Evolutionary conservation across 495 filamentous ascomycete species (phyloP).

Genomic region (Extremus antarcticus): DNA sequence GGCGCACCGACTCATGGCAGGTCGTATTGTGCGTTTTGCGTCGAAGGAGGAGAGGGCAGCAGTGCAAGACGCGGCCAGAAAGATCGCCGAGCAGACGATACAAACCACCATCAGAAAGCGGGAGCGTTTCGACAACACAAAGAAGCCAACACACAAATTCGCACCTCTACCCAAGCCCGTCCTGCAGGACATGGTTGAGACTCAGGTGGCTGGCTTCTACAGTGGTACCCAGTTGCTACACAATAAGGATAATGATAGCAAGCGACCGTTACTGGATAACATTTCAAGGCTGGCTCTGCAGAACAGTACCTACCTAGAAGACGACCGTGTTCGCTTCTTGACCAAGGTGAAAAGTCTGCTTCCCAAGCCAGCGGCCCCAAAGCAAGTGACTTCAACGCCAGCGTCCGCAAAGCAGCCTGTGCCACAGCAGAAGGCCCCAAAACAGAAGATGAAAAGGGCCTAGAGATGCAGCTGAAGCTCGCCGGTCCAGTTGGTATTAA

Average conservation of each 20-base stretch:
- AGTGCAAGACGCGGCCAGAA: background rate
- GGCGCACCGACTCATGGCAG: conserved; percentile 2
- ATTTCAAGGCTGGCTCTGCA: conserved; percentile 9
- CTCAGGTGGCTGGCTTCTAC: conserved; percentile 14
- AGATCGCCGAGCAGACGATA: background rate
- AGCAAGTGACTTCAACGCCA: no score
- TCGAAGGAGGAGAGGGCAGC: conserved; percentile 10
- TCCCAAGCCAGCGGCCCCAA: background rate
- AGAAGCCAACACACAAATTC: conserved; percentile 2
- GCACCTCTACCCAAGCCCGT: conserved; percentile 5
- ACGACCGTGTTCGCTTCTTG: conserved; percentile 11
- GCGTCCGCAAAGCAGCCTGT: no score
- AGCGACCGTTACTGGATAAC: conserved; percentile 14
- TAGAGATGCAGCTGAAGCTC: background rate
- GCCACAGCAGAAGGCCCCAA: no score
- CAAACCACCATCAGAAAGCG: background rate
- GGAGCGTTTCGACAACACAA: background rate
- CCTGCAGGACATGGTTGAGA: background rate
- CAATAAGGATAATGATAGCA: background rate
- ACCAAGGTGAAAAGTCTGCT: conserved; percentile 14
- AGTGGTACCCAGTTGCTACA: background rate
- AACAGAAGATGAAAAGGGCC: background rate
- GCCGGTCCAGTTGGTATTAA: background rate
- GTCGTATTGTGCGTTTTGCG: conserved; percentile 8
- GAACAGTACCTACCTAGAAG: conserved; percentile 13